Conservation (phyloP, 495 filamentous ascomycete species). For the Penicillium crystallinum region DNA sequence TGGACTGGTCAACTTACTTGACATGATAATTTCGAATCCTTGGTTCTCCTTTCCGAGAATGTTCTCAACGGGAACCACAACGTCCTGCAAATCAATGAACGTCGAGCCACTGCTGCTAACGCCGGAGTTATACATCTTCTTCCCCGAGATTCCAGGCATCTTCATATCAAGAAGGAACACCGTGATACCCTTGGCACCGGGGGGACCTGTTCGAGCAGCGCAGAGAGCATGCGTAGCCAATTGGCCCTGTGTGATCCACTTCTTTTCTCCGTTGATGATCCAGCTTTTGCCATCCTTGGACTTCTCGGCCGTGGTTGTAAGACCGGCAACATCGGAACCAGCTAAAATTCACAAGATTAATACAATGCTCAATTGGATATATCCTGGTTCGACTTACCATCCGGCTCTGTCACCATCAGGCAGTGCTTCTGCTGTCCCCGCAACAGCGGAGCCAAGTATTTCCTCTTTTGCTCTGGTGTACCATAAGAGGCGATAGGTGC, state of each 20-base stretch:
- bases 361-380: not conserved
- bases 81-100: constrained; percentile 70
- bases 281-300: constrained; percentile 67
- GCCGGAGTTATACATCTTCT: constrained; percentile 13
- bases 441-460: constrained; percentile 11
- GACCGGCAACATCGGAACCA: constrained; percentile 66
- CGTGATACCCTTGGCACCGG: constrained; percentile 9
- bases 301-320: constrained; percentile 65
- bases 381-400: not conserved
- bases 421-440: constrained; percentile 14
- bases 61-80: constrained; percentile 66
- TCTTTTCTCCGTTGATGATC: constrained; percentile 72
- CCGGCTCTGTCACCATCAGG: constrained; percentile 11
- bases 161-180: constrained; percentile 11
- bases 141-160: constrained; percentile 4
- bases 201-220: constrained; percentile 11
- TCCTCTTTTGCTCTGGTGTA: constrained; percentile 6
- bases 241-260: constrained; percentile 77
- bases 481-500: constrained; percentile 11
- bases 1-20: constrained; percentile 2
- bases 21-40: constrained; percentile 67
- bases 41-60: constrained; percentile 71
- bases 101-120: constrained; percentile 42
- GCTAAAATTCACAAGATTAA: not conserved
- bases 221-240: constrained; percentile 16